A percentile compares a stretch with the other conserved stretches of the same genome.
phyloP scores from a whole-genome alignment of 1,139 yeast species.

The Suhomyces coccinellae region DNA sequence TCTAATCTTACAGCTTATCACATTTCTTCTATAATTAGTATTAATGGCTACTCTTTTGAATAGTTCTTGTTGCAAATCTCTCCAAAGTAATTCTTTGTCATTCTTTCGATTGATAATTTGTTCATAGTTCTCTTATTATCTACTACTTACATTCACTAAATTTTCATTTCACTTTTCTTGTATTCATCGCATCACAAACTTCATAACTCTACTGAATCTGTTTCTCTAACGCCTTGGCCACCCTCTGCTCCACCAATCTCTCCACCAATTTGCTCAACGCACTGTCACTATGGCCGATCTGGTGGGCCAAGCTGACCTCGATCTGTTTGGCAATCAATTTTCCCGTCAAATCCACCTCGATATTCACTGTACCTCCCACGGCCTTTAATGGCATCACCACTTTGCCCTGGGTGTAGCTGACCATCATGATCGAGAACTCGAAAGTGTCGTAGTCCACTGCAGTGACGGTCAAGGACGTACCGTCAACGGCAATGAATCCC shows the following conservation, averaged over 20 bases:
- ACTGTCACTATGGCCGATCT: conserved; percentile 47
- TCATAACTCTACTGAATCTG: neutral
- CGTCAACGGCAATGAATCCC: conserved; percentile 90
- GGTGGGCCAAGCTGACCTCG: conserved; percentile 52
- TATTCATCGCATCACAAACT: too few relatives aligned
- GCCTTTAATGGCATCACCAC: conserved; percentile 70
- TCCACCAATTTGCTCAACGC: conserved; percentile 46
- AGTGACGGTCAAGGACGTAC: conserved; percentile 90
- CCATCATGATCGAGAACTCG: conserved; percentile 84
- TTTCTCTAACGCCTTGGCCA: conserved; percentile 20
- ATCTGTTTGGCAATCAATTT: conserved; percentile 89
- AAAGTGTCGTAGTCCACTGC: conserved; percentile 58
- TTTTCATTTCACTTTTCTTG: too few relatives aligned
- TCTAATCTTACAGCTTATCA: too few relatives aligned
- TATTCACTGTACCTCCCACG: conserved; percentile 69
- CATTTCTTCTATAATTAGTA: too few relatives aligned
- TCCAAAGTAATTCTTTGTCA: too few relatives aligned
- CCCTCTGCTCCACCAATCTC: conserved; percentile 52
- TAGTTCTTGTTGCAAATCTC: too few relatives aligned
- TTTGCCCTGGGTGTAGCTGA: conserved; percentile 83
- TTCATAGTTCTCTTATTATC: too few relatives aligned
- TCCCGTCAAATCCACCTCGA: conserved; percentile 94
- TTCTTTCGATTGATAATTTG: too few relatives aligned
- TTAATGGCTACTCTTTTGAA: too few relatives aligned
- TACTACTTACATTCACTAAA: too few relatives aligned